A percentile compares a stretch with the other conserved stretches of the same genome.
Conservation (phyloP, 176 grass and related monocot genomes). For the Cenchrus americanus region DNA sequence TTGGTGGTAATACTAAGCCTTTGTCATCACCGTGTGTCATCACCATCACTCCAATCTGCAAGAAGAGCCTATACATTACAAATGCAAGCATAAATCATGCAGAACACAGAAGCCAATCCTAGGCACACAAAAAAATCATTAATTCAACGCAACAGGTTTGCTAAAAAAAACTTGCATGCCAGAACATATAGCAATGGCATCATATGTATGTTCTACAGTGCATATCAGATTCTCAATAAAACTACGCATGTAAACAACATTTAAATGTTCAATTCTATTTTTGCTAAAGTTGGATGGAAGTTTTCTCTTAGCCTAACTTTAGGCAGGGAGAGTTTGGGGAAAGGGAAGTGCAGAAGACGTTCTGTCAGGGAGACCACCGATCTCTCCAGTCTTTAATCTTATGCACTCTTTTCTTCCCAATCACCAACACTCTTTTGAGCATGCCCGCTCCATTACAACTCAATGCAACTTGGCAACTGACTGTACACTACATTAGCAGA, state of each 20-base stretch:
- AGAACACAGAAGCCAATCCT: background rate
- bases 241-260: background rate
- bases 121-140: background rate
- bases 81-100: conserved; percentile 7
- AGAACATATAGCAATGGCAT: no score
- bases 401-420: background rate
- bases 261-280: background rate
- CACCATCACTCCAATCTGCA: conserved; percentile 70
- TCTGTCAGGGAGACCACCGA: background rate
- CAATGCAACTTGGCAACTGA: background rate
- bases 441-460: background rate
- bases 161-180: background rate
- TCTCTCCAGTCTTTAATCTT: background rate
- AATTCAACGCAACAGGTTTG: background rate
- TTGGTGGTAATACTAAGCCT: conserved; percentile 92
- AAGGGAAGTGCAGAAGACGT: background rate
- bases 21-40: conserved; percentile 98
- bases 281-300: background rate
- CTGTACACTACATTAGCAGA: background rate
- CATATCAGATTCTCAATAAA: background rate
- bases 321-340: background rate
- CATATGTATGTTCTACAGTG: background rate
- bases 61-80: conserved; percentile 13
- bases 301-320: background rate
- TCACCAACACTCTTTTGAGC: background rate